Evolutionary conservation across 805 yeast species (phyloP).

Genomic region (Candida yuanshanica): DNA sequence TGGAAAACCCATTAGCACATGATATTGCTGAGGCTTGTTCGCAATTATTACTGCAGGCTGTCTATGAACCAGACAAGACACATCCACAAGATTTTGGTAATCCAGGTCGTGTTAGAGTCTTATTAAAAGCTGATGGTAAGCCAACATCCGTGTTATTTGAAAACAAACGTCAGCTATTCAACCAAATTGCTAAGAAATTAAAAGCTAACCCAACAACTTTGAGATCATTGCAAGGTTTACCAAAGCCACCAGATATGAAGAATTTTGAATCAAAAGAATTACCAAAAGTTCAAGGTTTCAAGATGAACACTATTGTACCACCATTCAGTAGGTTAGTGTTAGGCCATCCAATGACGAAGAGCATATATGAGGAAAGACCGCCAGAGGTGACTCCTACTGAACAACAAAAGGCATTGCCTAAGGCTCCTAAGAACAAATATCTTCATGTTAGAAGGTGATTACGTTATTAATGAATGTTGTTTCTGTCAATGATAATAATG

Average conservation of each 20-base stretch:
- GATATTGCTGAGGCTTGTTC: conserved; percentile 70
- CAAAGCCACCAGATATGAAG: conserved; percentile 59
- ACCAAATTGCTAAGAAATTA: conserved; percentile 55
- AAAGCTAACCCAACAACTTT: conserved; percentile 65
- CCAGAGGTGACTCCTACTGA: conserved; percentile 24
- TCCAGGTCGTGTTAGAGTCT: conserved; percentile 89
- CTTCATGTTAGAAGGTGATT: conserved; percentile 52
- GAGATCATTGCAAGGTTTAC: conserved; percentile 53
- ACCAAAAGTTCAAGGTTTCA: conserved; percentile 81
- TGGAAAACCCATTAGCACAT: conserved; percentile 82
- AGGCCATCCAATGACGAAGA: conserved; percentile 78
- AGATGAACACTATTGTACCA: conserved; percentile 86
- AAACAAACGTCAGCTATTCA: conserved; percentile 63
- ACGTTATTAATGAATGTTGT: neutral
- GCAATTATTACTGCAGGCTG: conserved; percentile 27
- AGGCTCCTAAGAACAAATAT: conserved; percentile 46
- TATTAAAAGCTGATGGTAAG: conserved; percentile 48
- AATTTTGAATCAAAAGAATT: conserved; percentile 50
- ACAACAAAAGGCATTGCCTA: conserved; percentile 27
- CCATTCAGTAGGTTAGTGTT: conserved; percentile 71
- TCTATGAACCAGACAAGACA: conserved; percentile 73
- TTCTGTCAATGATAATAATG: neutral
- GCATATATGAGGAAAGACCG: conserved; percentile 50
- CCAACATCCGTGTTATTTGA: conserved; percentile 30
- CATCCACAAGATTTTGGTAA: conserved; percentile 98